Evolutionary conservation across 192 early-diverging fungal genomes (phyloP), one percentile per base, ranked within the genome.

Genomic region (Coemansia javaensis): DNA sequence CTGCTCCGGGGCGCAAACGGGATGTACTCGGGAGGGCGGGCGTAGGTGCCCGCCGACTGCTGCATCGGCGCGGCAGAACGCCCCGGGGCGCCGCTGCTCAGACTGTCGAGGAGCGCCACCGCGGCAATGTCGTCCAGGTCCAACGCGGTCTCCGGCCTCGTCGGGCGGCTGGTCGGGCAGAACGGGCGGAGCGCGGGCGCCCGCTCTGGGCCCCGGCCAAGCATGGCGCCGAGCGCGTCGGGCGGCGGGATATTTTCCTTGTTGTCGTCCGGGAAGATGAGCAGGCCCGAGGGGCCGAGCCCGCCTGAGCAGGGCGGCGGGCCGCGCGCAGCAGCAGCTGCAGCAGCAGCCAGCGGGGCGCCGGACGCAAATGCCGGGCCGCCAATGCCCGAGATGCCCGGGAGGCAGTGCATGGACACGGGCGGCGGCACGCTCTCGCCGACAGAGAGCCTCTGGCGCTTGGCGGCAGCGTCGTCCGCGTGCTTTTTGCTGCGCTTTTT

Each of bases 81-180:
- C 32, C 50, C 32, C 12, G 27, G 30, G 11, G 28, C n/a, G 24
- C 50, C 53, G 15, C 47, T 50, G 48, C 70, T 66, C 20, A 73
- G 32, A 31, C 70, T 73, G 33, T 66, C 70, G 13, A 73, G 63
- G 16, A 73, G 39, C 3, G 70, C 70, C 7, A 73, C 70, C 0
- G 70, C 70, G 5, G 70, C 63, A 40, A 73, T 73, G 33, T 73
- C 70, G 35, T 64, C 60, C 27, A 65, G 44, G 16, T 56, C 58
- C 38, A 68, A 36, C n/a, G 15, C 16, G 14, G 22, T 47, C 14
- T 47, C 15, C 12, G 14, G 20, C 20, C 18, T 11, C 13, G 4
- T 22, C 32, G 7, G 18, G 20, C 22, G 27, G 16, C 1, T 7
- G 32, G 23, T 57, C 38, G 40, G 35, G 14, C 33, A 42, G 21